Evolutionary conservation across 1,284 basidiomycete genomes (phyloP), one percentile per base, ranked within the genome.

Genomic region (Ceratobasidium sp.): DNA sequence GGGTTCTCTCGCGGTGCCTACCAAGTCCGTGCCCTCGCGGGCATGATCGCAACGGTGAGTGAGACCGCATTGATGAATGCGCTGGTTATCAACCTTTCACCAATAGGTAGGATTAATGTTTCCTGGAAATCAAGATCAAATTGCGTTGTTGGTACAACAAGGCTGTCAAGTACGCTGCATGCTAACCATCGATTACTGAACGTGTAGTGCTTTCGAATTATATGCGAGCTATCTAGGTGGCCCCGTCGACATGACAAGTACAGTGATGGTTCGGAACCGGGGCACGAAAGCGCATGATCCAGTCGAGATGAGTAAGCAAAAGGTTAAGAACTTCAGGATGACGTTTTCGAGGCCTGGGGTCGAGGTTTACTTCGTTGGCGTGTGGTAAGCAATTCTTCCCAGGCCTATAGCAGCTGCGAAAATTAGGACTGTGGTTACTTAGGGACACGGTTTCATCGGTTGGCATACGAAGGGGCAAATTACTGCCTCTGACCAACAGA

Each of bases 1-100:
- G 87, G 87, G 15, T 87, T 87, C 76, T 87, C 86, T 62, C 82
- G 86, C 34, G 86, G 86, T 19, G 86, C 86, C 37, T 87, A 86
- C 78, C 86, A 87, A 82, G 86, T 83, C 11, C 84, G 86, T 2
- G 82, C 80, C 2, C 79, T 87, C 0, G 85, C 86, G 0, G 85
- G 78, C 0, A 87, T 87, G 86, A 85, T 87, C 64, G 77, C 84
- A 4, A 82, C 81, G 77, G 85, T 86, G 76, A 2, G 37, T 37
- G 6, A 15, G n/a, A n/a, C n/a, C n/a, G n/a, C 8, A 15, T 1
- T 1, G 19, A 17, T 8, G 2, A 8, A 37, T n/a, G n/a, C n/a
- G n/a, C n/a, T n/a, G 8, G 3, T 37, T 37, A 49, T 4, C 8
- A 37, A 37, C 37, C 8, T 37, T 8, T 8, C 37, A 8, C 37